Percentiles rank a stretch among this genome's conserved stretches.
Evolutionary conservation across 306 rosid species (phyloP).

Genomic region (Coriaria nepalensis): DNA sequence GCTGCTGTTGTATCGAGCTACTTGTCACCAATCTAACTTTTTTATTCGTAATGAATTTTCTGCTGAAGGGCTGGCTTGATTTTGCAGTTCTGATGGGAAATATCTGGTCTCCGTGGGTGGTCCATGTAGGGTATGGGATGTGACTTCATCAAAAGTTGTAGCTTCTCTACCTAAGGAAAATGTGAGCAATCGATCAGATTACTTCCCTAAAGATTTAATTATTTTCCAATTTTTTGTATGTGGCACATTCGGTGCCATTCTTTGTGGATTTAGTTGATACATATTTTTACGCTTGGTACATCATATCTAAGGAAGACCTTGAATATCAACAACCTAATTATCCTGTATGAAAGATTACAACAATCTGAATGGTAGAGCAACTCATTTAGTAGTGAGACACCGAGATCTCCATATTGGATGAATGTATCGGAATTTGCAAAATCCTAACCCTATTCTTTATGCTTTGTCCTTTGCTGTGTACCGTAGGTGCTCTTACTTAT

Average conservation of each 20-base stretch:
- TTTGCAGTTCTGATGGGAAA: conserved; percentile 70
- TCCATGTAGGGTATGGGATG: conserved; percentile 86
- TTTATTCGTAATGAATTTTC: conserved; percentile 16
- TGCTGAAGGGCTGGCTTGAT: conserved; percentile 17
- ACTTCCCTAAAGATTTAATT: conserved; percentile 1
- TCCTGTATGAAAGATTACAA: too few relatives aligned
- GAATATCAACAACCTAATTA: too few relatives aligned
- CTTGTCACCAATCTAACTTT: conserved; percentile 4
- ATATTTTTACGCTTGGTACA: too few relatives aligned
- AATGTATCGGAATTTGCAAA: too few relatives aligned
- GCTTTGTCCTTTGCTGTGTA: too few relatives aligned
- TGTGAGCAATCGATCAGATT: conserved; percentile 35
- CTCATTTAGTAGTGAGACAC: too few relatives aligned
- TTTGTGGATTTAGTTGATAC: too few relatives aligned
- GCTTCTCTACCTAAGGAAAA: conserved; percentile 52
- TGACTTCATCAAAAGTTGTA: conserved; percentile 39
- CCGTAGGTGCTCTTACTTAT: conserved; percentile 10
- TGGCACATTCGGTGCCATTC: too few relatives aligned
- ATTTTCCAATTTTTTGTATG: background rate
- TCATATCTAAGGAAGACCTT: too few relatives aligned
- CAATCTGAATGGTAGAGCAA: too few relatives aligned
- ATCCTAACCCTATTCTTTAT: too few relatives aligned
- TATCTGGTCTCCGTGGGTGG: conserved; percentile 76
- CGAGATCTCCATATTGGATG: too few relatives aligned
- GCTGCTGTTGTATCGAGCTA: background rate